Conservation (phyloP, 2,329 filamentous ascomycete species). For the Incumbomyces lentus region DNA sequence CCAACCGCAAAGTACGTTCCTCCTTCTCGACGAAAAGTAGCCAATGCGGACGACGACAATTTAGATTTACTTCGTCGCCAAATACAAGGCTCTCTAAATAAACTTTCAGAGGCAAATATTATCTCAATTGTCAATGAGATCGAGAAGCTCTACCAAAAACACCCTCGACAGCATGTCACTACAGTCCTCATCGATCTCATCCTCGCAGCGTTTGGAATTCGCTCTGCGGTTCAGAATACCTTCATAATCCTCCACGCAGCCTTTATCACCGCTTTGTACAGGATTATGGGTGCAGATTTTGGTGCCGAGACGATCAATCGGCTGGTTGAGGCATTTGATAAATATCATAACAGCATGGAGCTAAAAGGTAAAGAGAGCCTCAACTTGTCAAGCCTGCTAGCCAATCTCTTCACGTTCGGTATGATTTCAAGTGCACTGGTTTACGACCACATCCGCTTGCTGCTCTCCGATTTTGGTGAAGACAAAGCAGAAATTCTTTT, state of each 20-base stretch:
- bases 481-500: constrained; percentile 80
- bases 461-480: constrained; percentile 67
- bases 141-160: constrained; percentile 70
- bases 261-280: constrained; percentile 80
- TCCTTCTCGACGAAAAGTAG: constrained; percentile 62
- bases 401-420: constrained; percentile 86
- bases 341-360: constrained; percentile 41
- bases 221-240: constrained; percentile 69
- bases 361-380: constrained; percentile 50
- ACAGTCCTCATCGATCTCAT: constrained; percentile 67
- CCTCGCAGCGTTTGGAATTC: constrained; percentile 67
- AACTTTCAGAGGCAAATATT: constrained; percentile 83
- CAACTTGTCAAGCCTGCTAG: constrained; percentile 72
- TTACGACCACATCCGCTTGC: constrained; percentile 79
- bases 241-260: constrained; percentile 85
- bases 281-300: constrained; percentile 76
- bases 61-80: constrained; percentile 63
- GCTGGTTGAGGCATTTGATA: constrained; percentile 64
- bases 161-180: constrained; percentile 82
- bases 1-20: constrained; percentile 69
- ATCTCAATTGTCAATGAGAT: constrained; percentile 72
- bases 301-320: constrained; percentile 76
- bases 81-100: constrained; percentile 80
- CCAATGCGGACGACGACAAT: constrained; percentile 55
- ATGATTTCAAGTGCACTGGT: constrained; percentile 72